phyloP scores from a whole-genome alignment of 2,329 filamentous ascomycete species.

The Decorospora gaudefroyi region DNA sequence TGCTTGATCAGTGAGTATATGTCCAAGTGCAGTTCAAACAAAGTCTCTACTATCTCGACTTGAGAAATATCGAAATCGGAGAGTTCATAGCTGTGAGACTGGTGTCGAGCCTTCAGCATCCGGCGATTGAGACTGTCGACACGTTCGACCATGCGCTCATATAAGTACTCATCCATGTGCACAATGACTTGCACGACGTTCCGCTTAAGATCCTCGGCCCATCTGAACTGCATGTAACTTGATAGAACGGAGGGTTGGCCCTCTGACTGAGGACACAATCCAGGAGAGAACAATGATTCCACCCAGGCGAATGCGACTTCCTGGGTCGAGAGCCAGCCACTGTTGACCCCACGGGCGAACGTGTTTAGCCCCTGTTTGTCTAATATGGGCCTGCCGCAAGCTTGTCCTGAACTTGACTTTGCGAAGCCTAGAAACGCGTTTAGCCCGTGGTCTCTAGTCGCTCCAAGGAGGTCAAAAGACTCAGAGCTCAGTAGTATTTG shows the following conservation, averaged over 20 bases:
- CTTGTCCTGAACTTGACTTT: slow-evolving; percentile 51
- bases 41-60: slow-evolving; percentile 61
- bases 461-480: slow-evolving; percentile 55
- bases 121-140: slow-evolving; percentile 35
- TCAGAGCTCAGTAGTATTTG: slow-evolving; percentile 56
- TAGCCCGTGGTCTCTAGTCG: slow-evolving; percentile 57
- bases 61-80: slow-evolving; percentile 44
- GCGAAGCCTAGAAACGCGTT: slow-evolving; percentile 63
- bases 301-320: slow-evolving; percentile 61
- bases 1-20: slow-evolving; percentile 66
- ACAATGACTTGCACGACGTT: slow-evolving; percentile 59
- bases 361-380: slow-evolving; percentile 45
- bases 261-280: slow-evolving; percentile 27
- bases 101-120: slow-evolving; percentile 30
- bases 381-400: slow-evolving; percentile 48
- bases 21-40: slow-evolving; percentile 71
- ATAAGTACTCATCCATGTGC: slow-evolving; percentile 60
- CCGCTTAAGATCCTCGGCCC: slow-evolving; percentile 61
- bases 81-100: slow-evolving; percentile 24
- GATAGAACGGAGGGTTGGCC: slow-evolving; percentile 40
- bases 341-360: slow-evolving; percentile 55
- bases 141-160: slow-evolving; percentile 47
- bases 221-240: slow-evolving; percentile 59
- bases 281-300: slow-evolving; percentile 55
- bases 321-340: slow-evolving; percentile 53